phyloP scores from a whole-genome alignment of 2,329 filamentous ascomycete species.

The Gnomoniopsis smithogilvyi region DNA sequence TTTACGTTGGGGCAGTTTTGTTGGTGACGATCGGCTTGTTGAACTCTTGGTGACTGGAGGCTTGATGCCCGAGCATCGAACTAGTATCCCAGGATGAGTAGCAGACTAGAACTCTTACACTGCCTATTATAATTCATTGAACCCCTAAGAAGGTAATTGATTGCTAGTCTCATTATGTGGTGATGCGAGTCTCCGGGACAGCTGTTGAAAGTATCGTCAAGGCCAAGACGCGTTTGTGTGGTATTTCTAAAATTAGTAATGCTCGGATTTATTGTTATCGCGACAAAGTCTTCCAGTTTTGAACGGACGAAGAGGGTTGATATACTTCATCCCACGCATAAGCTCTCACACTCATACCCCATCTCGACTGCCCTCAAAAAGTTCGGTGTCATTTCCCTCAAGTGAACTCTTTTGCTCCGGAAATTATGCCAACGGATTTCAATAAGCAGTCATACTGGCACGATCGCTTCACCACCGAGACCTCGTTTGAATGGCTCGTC shows the following conservation, averaged over 20 bases:
- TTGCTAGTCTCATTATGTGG: not conserved
- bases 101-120: not conserved
- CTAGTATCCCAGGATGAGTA: too few species aligned
- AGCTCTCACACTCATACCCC: too few species aligned
- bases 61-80: not conserved
- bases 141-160: not conserved
- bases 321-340: too few species aligned
- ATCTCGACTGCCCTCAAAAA: too few species aligned
- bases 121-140: not conserved
- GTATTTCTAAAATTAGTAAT: not conserved
- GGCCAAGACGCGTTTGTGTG: not conserved
- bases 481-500: constrained; percentile 46
- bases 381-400: too few species aligned
- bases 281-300: not conserved
- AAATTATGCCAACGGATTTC: constrained; percentile 32
- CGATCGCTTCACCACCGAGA: constrained; percentile 41
- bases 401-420: too few species aligned
- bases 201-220: not conserved
- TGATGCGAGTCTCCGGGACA: not conserved
- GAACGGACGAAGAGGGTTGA: too few species aligned
- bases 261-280: not conserved
- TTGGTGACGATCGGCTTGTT: not conserved
- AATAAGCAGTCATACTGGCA: constrained; percentile 50
- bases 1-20: not conserved
- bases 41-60: not conserved